Evolutionary conservation across 1,284 basidiomycete species (phyloP).

Genomic region (Austroboletus novae-zelandiae): DNA sequence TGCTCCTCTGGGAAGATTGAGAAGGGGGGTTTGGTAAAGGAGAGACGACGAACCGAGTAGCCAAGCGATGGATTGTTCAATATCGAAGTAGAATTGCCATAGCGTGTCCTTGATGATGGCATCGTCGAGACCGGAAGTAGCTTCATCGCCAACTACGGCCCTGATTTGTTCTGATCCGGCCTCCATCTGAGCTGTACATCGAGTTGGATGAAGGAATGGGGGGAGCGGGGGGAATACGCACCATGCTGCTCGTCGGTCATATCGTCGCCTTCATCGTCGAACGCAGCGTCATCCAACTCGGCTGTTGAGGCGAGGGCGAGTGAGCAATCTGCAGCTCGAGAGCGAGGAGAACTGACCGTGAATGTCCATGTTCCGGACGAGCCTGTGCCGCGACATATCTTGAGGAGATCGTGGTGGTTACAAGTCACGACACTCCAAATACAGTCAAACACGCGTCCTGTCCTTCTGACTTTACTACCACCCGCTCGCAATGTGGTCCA

Average conservation of each 20-base stretch:
- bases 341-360: constrained; percentile 53
- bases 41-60: constrained; percentile 54
- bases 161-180: constrained; percentile 68
- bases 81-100: constrained; percentile 90
- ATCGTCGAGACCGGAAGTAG: constrained; percentile 68
- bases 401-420: background rate
- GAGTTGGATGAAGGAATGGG: constrained; percentile 1
- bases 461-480: too few species aligned
- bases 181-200: constrained; percentile 64
- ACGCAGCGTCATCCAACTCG: constrained; percentile 71
- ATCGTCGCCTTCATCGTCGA: constrained; percentile 70
- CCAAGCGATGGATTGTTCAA: constrained; percentile 74
- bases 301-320: constrained; percentile 41
- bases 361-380: constrained; percentile 86
- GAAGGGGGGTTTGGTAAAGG: background rate
- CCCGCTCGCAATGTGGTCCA: constrained; percentile 21
- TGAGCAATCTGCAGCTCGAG: background rate
- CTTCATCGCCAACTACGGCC: constrained; percentile 64
- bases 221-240: constrained; percentile 26
- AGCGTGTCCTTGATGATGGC: constrained; percentile 75
- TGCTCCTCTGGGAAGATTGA: constrained; percentile 51
- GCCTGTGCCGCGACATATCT: constrained; percentile 85
- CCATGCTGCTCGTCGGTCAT: constrained; percentile 72
- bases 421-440: constrained; percentile 13
- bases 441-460: constrained; percentile 21